These are phyloP conservation scores for Cladobotryum protrusum DNA, from an alignment of 2,329 filamentous ascomycete species.

Conservation along the genomic window DNA sequence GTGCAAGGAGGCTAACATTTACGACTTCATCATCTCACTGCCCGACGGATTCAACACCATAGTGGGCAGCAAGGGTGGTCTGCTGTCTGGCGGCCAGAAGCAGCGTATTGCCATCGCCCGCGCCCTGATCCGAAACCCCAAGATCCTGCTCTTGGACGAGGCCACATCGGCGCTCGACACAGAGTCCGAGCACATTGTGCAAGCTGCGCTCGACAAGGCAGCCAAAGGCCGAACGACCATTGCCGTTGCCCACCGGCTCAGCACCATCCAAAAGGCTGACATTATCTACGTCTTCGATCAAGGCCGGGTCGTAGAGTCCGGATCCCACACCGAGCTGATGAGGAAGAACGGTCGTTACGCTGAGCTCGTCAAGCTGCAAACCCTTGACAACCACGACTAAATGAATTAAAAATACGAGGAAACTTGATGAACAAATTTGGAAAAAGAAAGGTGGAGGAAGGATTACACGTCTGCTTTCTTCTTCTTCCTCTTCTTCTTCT, in stretches of 20 bases:
- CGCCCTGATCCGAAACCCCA: slow-evolving; percentile 80
- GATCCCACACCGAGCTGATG: not conserved
- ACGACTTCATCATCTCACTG: slow-evolving; percentile 81
- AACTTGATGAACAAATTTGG: no score
- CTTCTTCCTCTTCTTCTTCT: no score
- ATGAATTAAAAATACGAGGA: no score
- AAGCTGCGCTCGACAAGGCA: slow-evolving; percentile 73
- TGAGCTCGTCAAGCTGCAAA: no score
- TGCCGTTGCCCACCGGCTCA: slow-evolving; percentile 84
- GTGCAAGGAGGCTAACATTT: slow-evolving; percentile 86
- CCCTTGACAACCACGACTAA: no score
- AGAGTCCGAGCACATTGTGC: slow-evolving; percentile 72
- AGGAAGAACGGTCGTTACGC: not conserved
- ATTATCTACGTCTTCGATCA: slow-evolving; percentile 93
- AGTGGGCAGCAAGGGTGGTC: slow-evolving; percentile 78
- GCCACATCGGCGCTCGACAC: slow-evolving; percentile 72
- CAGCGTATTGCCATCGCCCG: slow-evolving; percentile 91
- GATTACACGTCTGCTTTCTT: no score
- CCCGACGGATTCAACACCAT: slow-evolving; percentile 83
- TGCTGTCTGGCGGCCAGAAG: slow-evolving; percentile 87
- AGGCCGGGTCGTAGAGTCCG: slow-evolving; percentile 59
- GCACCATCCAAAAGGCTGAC: slow-evolving; percentile 91
- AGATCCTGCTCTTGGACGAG: slow-evolving; percentile 77
- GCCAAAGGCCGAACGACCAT: slow-evolving; percentile 84
- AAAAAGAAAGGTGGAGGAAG: no score